A percentile compares a stretch with the other conserved stretches of the same genome.
Evolutionary conservation across 345 rosid genomes (phyloP).

Genomic region (Clausena lansium): DNA sequence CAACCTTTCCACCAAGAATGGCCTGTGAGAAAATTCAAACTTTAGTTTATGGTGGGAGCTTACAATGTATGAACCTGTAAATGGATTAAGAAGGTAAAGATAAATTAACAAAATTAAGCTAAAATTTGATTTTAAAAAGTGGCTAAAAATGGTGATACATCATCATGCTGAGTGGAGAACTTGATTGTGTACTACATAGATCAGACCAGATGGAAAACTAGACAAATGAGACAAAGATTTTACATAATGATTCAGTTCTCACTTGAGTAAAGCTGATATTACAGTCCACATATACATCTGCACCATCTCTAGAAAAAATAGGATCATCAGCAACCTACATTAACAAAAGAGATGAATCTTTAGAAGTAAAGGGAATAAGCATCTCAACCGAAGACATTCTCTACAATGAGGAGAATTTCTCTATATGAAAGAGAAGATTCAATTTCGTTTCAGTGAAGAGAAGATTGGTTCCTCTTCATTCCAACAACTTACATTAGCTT

Average conservation of each 20-base stretch:
- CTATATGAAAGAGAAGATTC: neutral
- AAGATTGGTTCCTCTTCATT: neutral
- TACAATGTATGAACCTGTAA: neutral
- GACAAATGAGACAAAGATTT: slow-evolving; percentile 9
- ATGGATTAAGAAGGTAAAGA: slow-evolving; percentile 3
- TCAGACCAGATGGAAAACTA: slow-evolving; percentile 1
- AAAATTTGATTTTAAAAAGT: neutral
- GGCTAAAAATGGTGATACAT: neutral
- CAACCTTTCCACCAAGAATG: slow-evolving; percentile 79
- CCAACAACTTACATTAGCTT: neutral
- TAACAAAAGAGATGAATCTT: slow-evolving; percentile 13
- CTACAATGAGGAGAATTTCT: neutral
- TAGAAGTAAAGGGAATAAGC: slow-evolving; percentile 13
- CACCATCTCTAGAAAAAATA: slow-evolving; percentile 78
- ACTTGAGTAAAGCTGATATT: slow-evolving; percentile 88
- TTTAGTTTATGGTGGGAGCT: neutral
- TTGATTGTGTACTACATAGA: neutral
- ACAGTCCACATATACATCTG: slow-evolving; percentile 80
- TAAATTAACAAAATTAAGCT: neutral
- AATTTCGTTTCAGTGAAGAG: neutral
- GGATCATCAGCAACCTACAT: slow-evolving; percentile 80
- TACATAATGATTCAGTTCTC: slow-evolving; percentile 29
- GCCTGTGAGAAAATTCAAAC: slow-evolving; percentile 54
- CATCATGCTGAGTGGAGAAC: neutral
- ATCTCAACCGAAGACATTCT: neutral